Percentiles rank a stretch among this genome's conserved stretches.
Evolutionary conservation across 2,329 filamentous ascomycete genomes (phyloP).

Genomic region (Metarhizium robertsii): DNA sequence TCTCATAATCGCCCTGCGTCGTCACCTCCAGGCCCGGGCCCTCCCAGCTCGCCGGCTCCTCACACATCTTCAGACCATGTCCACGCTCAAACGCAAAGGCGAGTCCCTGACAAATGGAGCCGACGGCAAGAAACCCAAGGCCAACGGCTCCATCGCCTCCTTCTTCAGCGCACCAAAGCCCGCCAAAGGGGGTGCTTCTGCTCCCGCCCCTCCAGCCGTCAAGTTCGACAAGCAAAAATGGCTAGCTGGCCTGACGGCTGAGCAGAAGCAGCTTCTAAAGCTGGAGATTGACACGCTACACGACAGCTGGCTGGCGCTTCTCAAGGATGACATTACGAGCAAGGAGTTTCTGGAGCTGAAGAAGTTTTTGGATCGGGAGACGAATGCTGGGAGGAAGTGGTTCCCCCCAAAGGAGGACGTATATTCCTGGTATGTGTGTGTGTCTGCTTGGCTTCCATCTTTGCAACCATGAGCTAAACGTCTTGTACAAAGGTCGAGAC

Average conservation of each 20-base stretch:
- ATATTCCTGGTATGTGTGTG: conserved; percentile 71
- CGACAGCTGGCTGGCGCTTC: conserved; percentile 79
- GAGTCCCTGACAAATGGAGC: conserved; percentile 30
- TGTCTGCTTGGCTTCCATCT: not conserved
- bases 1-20: conserved; percentile 4
- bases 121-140: conserved; percentile 62
- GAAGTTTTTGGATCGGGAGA: conserved; percentile 73
- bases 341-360: conserved; percentile 83
- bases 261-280: conserved; percentile 73
- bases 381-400: conserved; percentile 62
- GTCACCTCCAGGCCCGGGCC: conserved; percentile 7
- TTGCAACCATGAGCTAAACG: not conserved
- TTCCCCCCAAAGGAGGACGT: conserved; percentile 85
- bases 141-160: conserved; percentile 72
- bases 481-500: conserved; percentile 61
- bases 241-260: conserved; percentile 67
- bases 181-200: conserved; percentile 18
- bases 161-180: conserved; percentile 70
- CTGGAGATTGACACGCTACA: conserved; percentile 90
- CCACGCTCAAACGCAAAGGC: conserved; percentile 59
- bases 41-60: not conserved
- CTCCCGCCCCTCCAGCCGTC: conserved; percentile 24
- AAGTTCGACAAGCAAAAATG: conserved; percentile 88
- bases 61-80: conserved; percentile 28
- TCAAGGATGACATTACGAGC: conserved; percentile 76